These are phyloP conservation scores for Gracilaria domingensis DNA, from an alignment of 23 red algal genomes.

Conservation along the genomic window DNA sequence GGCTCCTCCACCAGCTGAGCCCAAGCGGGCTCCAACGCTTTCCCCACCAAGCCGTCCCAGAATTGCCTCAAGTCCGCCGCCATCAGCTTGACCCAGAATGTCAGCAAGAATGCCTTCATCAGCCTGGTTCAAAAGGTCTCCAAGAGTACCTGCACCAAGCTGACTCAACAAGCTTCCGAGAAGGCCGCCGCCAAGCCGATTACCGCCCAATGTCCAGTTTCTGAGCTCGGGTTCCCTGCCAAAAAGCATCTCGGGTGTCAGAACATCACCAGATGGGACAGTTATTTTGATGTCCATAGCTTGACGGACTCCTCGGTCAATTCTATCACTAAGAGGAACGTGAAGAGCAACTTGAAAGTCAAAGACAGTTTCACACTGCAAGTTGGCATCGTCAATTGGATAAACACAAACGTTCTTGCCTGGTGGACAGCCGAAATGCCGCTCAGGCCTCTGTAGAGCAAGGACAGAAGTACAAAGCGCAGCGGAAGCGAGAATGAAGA, in stretches of 20 bases:
- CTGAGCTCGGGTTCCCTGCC: constrained; percentile 29
- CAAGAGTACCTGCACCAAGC: neutral
- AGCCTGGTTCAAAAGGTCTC: neutral
- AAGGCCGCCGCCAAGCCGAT: neutral
- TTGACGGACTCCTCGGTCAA: neutral
- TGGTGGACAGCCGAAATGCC: constrained; percentile 60
- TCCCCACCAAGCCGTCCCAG: neutral
- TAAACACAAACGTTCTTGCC: constrained; percentile 69
- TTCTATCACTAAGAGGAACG: neutral
- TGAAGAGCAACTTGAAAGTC: constrained; percentile 67
- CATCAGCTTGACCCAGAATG: neutral
- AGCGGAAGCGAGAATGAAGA: neutral
- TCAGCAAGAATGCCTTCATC: neutral
- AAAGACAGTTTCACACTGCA: constrained; percentile 64
- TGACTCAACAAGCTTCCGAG: neutral
- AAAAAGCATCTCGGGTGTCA: constrained; percentile 38
- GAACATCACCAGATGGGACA: constrained; percentile 38
- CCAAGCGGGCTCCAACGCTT: neutral
- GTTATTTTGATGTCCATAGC: constrained; percentile 31
- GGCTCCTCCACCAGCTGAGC: neutral
- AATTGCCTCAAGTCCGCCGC: neutral
- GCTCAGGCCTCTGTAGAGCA: constrained; percentile 61
- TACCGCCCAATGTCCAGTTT: constrained; percentile 21
- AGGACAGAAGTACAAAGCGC: neutral
- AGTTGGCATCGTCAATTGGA: constrained; percentile 43